These are phyloP conservation scores for Tolypocladium pustulatum DNA, from an alignment of 2,329 filamentous ascomycete genomes.

Conservation along the genomic window DNA sequence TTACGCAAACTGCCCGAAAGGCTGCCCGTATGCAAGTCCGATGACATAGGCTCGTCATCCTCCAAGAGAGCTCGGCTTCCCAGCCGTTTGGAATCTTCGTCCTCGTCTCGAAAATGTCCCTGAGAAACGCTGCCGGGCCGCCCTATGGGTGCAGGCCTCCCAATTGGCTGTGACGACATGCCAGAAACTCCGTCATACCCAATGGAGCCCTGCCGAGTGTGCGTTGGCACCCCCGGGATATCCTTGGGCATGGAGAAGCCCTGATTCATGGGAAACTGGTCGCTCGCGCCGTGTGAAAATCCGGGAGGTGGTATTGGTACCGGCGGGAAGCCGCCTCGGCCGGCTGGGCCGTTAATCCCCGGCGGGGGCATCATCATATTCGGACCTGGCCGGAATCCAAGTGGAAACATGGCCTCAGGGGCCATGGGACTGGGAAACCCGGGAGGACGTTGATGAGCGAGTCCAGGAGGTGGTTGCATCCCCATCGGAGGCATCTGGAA, in stretches of 20 bases:
- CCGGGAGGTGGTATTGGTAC: conserved; percentile 25
- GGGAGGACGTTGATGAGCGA: conserved; percentile 26
- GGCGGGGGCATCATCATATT: conserved; percentile 40
- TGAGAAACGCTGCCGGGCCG: conserved; percentile 65
- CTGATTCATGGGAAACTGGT: conserved; percentile 20
- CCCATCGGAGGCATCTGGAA: conserved; percentile 45
- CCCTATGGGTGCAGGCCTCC: conserved; percentile 78
- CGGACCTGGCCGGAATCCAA: conserved; percentile 33
- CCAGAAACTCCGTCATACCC: conserved; percentile 50
- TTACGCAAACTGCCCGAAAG: conserved; percentile 26
- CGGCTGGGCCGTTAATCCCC: conserved; percentile 34
- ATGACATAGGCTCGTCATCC: conserved; percentile 50
- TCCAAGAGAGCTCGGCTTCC: conserved; percentile 84
- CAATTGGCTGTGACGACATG: conserved; percentile 59
- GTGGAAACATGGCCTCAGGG: conserved; percentile 37
- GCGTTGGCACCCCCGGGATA: conserved; percentile 31
- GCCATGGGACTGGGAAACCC: conserved; percentile 49
- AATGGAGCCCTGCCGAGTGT: conserved; percentile 66
- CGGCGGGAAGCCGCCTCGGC: conserved; percentile 30
- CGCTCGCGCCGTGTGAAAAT: conserved; percentile 18
- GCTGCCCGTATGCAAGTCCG: conserved; percentile 13
- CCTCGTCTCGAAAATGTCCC: conserved; percentile 36
- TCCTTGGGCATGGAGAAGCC: conserved; percentile 23
- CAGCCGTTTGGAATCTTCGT: conserved; percentile 70
- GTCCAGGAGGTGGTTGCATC: conserved; percentile 35